These are phyloP conservation scores for Suillus subaureus DNA, from an alignment of 768 basidiomycete genomes.

Conservation along the genomic window DNA sequence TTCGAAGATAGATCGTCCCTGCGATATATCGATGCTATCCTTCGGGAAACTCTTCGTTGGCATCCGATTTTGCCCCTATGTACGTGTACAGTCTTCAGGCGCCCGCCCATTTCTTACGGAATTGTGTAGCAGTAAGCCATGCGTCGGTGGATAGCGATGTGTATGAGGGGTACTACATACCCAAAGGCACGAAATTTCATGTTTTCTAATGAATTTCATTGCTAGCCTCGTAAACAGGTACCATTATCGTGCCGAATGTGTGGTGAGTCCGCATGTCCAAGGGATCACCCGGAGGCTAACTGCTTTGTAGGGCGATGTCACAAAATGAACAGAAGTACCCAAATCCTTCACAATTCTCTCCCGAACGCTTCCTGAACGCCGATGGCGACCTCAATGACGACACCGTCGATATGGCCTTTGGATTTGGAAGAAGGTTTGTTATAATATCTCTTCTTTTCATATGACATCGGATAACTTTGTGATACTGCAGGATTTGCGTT, in stretches of 20 bases:
- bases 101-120: background rate
- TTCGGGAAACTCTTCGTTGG: conserved; percentile 34
- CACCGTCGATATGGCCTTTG: conserved; percentile 22
- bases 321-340: conserved; percentile 36
- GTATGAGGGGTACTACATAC: conserved; percentile 31
- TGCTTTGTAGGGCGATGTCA: conserved; percentile 32
- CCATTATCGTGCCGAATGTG: conserved; percentile 29
- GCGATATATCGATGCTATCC: conserved; percentile 28
- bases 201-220: background rate
- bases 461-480: background rate
- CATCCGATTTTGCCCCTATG: conserved; percentile 25
- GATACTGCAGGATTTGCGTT: conserved; percentile 21
- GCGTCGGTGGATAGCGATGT: conserved; percentile 22
- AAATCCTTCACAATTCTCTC: conserved; percentile 33
- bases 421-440: conserved; percentile 29
- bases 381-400: conserved; percentile 27
- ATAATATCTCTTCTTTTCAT: background rate
- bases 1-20: conserved; percentile 27
- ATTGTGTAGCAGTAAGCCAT: conserved; percentile 20
- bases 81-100: conserved; percentile 11
- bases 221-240: conserved; percentile 18
- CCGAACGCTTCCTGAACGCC: conserved; percentile 31
- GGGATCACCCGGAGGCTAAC: background rate
- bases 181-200: conserved; percentile 18
- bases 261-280: conserved; percentile 22